Conservation (phyloP, 441 rosid species). For the Geranium incanum region DNA sequence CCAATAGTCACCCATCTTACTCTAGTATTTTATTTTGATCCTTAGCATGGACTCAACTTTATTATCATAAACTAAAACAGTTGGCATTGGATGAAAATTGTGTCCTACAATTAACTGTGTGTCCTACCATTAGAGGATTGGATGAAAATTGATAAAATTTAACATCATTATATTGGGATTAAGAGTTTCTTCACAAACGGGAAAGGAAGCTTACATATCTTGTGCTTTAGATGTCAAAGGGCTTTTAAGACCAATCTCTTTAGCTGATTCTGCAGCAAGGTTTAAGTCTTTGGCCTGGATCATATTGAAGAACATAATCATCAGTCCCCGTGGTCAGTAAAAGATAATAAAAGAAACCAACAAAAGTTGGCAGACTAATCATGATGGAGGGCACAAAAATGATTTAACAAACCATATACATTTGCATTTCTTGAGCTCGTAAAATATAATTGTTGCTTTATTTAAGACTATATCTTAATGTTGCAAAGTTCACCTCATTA, state of each 20-base stretch:
- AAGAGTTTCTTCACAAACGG: conserved; percentile 8
- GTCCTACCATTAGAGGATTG: neutral
- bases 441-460: too few relatives aligned
- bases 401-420: neutral
- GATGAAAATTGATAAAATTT: neutral
- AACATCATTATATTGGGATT: neutral
- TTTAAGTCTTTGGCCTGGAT: conserved; percentile 79
- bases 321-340: neutral
- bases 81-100: too few relatives aligned
- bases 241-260: conserved; percentile 45
- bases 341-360: conserved; percentile 8
- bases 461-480: too few relatives aligned
- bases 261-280: conserved; percentile 61
- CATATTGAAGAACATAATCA: conserved; percentile 10
- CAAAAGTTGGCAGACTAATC: neutral
- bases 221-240: conserved; percentile 53
- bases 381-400: neutral
- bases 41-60: too few relatives aligned
- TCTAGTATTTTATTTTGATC: too few relatives aligned
- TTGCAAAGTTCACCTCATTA: too few relatives aligned
- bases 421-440: neutral
- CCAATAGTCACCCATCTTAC: too few relatives aligned
- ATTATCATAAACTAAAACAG: too few relatives aligned
- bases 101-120: neutral
- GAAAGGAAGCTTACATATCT: conserved; percentile 53